These are phyloP conservation scores for Spergularia marina DNA, from an alignment of 148 eudicot species.

Conservation along the genomic window DNA sequence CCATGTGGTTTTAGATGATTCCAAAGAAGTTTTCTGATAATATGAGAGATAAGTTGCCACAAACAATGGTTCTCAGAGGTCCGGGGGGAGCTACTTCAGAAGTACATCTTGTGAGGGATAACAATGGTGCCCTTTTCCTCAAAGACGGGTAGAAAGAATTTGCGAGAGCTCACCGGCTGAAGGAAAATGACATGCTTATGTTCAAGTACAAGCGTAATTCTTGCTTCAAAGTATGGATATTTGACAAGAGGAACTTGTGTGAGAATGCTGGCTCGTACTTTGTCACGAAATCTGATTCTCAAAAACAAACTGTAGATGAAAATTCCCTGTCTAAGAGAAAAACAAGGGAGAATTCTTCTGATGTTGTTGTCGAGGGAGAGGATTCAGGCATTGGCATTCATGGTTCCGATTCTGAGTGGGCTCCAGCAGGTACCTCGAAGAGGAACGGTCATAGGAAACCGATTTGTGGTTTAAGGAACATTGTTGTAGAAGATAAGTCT, in stretches of 20 bases:
- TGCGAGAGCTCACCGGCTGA: constrained; percentile 22
- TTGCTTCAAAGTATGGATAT: constrained; percentile 25
- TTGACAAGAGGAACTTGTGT: constrained; percentile 21
- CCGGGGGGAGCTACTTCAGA: constrained; percentile 23
- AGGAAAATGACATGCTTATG: constrained; percentile 29
- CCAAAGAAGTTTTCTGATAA: constrained; percentile 30
- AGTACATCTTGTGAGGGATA: constrained; percentile 12
- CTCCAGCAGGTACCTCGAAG: constrained; percentile 7
- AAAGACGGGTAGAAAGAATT: constrained; percentile 31
- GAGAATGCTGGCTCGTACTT: constrained; percentile 29
- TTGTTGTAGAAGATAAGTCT: background rate
- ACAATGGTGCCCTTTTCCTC: constrained; percentile 8
- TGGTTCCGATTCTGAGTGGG: background rate
- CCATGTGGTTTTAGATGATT: constrained; percentile 12
- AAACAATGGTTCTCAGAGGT: constrained; percentile 18
- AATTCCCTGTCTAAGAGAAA: constrained; percentile 12
- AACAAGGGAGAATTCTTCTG: constrained; percentile 5
- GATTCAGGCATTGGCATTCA: constrained; percentile 8
- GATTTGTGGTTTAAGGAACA: background rate
- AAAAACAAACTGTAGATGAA: background rate
- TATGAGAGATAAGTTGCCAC: constrained; percentile 13
- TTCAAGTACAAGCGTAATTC: constrained; percentile 31
- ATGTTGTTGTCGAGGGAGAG: constrained; percentile 3
- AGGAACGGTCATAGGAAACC: constrained; percentile 13
- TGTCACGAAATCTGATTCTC: constrained; percentile 21